A percentile compares a stretch with the other conserved stretches of the same genome.
These are phyloP conservation scores for Extremus antarcticus DNA, from an alignment of 495 filamentous ascomycete genomes.

Conservation along the genomic window DNA sequence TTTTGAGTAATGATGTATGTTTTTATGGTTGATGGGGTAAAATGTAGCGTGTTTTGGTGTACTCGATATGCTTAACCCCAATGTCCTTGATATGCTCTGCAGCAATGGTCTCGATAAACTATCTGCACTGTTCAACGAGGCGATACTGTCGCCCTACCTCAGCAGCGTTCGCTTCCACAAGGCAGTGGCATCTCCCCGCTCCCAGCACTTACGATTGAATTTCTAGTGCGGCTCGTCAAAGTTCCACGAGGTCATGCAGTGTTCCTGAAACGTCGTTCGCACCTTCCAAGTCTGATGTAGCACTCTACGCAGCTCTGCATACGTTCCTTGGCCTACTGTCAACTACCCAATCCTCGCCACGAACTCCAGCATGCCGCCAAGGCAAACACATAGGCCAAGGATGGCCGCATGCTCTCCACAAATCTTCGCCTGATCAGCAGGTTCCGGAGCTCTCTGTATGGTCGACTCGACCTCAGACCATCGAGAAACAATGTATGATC, in stretches of 20 bases:
- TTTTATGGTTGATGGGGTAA: too few species aligned
- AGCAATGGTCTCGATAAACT: too few species aligned
- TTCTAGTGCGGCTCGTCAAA: background rate
- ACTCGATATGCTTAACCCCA: too few species aligned
- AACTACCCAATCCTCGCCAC: background rate
- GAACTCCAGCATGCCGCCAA: background rate
- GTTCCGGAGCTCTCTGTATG: background rate
- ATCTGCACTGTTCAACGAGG: too few species aligned
- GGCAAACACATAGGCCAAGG: background rate
- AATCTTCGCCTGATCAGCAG: background rate
- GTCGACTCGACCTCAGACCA: background rate
- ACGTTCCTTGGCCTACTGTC: background rate
- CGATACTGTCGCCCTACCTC: too few species aligned
- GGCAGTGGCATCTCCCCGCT: too few species aligned
- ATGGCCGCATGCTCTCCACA: background rate
- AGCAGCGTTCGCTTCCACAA: too few species aligned
- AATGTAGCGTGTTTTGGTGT: too few species aligned
- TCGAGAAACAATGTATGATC: background rate
- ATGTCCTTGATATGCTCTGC: too few species aligned
- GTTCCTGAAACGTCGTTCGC: background rate
- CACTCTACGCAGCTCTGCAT: background rate
- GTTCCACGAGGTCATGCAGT: background rate
- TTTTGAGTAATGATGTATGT: conserved; percentile 36
- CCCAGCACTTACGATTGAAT: too few species aligned
- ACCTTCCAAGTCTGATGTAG: background rate